A percentile compares a stretch with the other conserved stretches of the same genome.
Conservation (phyloP, 208 protist genomes). For the Borovskyia barvae region DNA sequence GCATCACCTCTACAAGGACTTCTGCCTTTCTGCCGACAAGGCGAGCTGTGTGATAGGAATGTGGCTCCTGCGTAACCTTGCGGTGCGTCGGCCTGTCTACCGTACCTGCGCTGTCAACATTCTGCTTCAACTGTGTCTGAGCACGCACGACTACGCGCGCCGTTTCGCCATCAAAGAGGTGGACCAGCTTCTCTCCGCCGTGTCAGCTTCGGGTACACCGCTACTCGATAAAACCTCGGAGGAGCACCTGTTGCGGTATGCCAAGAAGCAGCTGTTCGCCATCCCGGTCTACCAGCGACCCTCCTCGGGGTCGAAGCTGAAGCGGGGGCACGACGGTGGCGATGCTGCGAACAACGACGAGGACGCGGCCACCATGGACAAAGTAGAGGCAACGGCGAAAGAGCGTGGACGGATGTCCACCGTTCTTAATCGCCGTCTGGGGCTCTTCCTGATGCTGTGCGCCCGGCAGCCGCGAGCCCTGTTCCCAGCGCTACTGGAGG, state of each 20-base stretch:
- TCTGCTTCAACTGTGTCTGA: slow-evolving; percentile 52
- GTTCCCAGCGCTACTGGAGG: slow-evolving; percentile 58
- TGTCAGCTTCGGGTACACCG: slow-evolving; percentile 2
- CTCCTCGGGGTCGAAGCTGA: slow-evolving; percentile 5
- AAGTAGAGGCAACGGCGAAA: slow-evolving; percentile 25
- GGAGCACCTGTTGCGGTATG: slow-evolving; percentile 58
- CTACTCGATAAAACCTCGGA: slow-evolving; percentile 48
- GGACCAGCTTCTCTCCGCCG: slow-evolving; percentile 32
- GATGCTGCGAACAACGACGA: slow-evolving; percentile 8
- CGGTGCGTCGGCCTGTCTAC: slow-evolving; percentile 46
- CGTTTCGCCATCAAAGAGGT: slow-evolving; percentile 60
- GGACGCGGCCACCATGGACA: not conserved
- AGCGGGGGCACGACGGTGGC: slow-evolving; percentile 13
- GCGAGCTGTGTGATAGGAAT: slow-evolving; percentile 59
- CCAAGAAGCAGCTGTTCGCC: slow-evolving; percentile 58
- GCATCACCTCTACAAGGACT: slow-evolving; percentile 61
- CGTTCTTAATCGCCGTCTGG: slow-evolving; percentile 53
- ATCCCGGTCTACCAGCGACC: slow-evolving; percentile 41
- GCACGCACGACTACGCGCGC: slow-evolving; percentile 46
- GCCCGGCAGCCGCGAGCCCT: slow-evolving; percentile 63
- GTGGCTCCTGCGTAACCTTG: slow-evolving; percentile 50
- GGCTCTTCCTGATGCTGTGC: slow-evolving; percentile 78
- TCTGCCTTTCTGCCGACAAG: slow-evolving; percentile 60
- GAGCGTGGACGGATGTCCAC: slow-evolving; percentile 25
- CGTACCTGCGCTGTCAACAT: slow-evolving; percentile 62